Percentiles rank a stretch among this genome's conserved stretches.
These are phyloP conservation scores for Colletotrichum sp. DNA, from an alignment of 2,329 filamentous ascomycete species.

Conservation along the genomic window DNA sequence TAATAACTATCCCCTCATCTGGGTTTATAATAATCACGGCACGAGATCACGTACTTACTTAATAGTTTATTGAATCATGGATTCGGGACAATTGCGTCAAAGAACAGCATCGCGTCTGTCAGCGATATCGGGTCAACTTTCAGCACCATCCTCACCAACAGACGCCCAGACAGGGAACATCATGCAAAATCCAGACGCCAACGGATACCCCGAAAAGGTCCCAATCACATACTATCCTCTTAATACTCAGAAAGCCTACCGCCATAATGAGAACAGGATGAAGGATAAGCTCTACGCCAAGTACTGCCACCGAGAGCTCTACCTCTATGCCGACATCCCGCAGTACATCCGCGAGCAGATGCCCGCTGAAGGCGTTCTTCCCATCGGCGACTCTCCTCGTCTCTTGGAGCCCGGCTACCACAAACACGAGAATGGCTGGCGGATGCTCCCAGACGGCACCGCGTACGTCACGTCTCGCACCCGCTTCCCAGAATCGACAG, in stretches of 20 bases:
- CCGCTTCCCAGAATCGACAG: conserved; percentile 11
- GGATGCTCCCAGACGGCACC: conserved; percentile 3
- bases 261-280: conserved; percentile 4
- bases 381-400: neutral
- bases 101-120: neutral
- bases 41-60: neutral
- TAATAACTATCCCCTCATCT: too few relatives aligned
- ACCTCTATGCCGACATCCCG: conserved; percentile 11
- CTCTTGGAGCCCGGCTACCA: conserved; percentile 13
- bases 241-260: neutral
- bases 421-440: conserved; percentile 8
- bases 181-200: neutral
- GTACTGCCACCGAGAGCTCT: conserved; percentile 1
- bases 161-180: neutral
- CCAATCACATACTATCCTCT: conserved; percentile 14
- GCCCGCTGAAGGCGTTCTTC: neutral
- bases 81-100: neutral
- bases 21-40: too few relatives aligned
- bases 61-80: neutral
- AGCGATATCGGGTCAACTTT: neutral
- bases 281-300: conserved; percentile 10
- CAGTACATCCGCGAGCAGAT: conserved; percentile 10
- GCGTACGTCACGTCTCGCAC: conserved; percentile 12
- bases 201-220: conserved; percentile 10
- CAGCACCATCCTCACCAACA: neutral